phyloP scores from a whole-genome alignment of 2,329 filamentous ascomycete genomes.

The Leptosphaerulina australis region DNA sequence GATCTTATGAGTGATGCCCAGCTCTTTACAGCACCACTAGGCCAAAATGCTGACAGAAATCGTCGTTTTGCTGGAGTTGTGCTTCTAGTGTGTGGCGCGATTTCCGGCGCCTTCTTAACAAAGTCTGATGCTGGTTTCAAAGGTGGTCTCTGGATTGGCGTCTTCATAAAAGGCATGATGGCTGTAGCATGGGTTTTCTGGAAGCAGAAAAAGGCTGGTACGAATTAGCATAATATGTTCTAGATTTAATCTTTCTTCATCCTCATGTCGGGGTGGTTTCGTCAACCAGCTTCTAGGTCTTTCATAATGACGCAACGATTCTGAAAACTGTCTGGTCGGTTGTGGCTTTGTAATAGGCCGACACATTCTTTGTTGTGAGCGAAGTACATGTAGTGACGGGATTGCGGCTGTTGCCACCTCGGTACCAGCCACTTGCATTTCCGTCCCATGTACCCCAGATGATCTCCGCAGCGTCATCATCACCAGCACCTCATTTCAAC shows the following conservation, averaged over 20 bases:
- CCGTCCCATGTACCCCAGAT: constrained; percentile 29
- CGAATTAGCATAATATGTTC: not conserved
- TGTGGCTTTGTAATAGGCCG: too few relatives aligned
- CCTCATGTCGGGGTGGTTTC: not conserved
- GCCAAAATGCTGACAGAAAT: constrained; percentile 58
- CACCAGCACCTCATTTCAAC: constrained; percentile 10
- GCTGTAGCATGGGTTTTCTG: constrained; percentile 14
- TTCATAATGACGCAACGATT: not conserved
- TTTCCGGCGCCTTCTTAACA: constrained; percentile 58
- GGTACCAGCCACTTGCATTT: constrained; percentile 23
- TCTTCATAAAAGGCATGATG: constrained; percentile 9
- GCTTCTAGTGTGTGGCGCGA: constrained; percentile 55
- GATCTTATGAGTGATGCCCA: constrained; percentile 60
- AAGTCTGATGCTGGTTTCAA: constrained; percentile 34
- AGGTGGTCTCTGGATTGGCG: constrained; percentile 22
- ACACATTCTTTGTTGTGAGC: too few relatives aligned
- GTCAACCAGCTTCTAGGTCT: not conserved
- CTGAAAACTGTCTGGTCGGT: not conserved
- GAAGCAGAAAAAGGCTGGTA: constrained; percentile 8
- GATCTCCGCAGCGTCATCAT: constrained; percentile 28
- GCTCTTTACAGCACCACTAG: constrained; percentile 49
- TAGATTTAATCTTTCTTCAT: not conserved
- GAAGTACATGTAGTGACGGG: too few relatives aligned
- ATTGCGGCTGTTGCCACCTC: constrained; percentile 5
- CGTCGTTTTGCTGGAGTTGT: constrained; percentile 55